These are phyloP conservation scores for Komagataella pseudopastoris DNA, from an alignment of 805 yeast species.

Conservation along the genomic window DNA sequence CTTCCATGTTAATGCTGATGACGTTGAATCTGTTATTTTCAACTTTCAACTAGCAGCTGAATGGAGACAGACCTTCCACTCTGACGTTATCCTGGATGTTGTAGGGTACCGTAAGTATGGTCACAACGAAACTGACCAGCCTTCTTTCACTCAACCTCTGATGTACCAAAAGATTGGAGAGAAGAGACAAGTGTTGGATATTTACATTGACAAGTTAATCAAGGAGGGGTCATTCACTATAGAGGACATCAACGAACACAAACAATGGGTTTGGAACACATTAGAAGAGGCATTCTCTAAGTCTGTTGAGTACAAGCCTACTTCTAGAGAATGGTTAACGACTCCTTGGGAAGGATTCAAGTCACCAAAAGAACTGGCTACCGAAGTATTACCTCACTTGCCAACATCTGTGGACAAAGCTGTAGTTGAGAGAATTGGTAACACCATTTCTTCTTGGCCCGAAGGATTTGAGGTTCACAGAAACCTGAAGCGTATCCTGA, in stretches of 20 bases:
- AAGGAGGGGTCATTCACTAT: slow-evolving; percentile 81
- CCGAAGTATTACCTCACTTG: slow-evolving; percentile 88
- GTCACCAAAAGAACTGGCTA: slow-evolving; percentile 92
- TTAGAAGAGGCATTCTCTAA: slow-evolving; percentile 84
- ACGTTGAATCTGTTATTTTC: slow-evolving; percentile 84
- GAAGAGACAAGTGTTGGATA: slow-evolving; percentile 80
- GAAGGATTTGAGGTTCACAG: slow-evolving; percentile 80
- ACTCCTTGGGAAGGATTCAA: slow-evolving; percentile 99
- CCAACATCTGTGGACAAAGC: slow-evolving; percentile 82
- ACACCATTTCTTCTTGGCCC: slow-evolving; percentile 72
- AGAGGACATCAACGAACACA: slow-evolving; percentile 90
- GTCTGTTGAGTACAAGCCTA: slow-evolving; percentile 82
- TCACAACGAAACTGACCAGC: slow-evolving; percentile 99
- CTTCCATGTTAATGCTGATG: slow-evolving; percentile 98
- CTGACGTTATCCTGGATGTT: slow-evolving; percentile 91
- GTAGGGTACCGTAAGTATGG: slow-evolving; percentile 99
- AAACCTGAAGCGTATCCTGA: slow-evolving; percentile 89
- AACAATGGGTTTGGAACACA: slow-evolving; percentile 93
- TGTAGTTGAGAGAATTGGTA: slow-evolving; percentile 67
- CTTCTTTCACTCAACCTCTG: slow-evolving; percentile 94
- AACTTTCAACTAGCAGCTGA: slow-evolving; percentile 95
- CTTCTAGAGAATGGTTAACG: slow-evolving; percentile 94
- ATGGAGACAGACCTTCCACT: slow-evolving; percentile 94
- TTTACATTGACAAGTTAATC: slow-evolving; percentile 67
- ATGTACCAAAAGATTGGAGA: slow-evolving; percentile 89